phyloP scores from a whole-genome alignment of 176 grass and related monocot species.

The Bromus sterilis region DNA sequence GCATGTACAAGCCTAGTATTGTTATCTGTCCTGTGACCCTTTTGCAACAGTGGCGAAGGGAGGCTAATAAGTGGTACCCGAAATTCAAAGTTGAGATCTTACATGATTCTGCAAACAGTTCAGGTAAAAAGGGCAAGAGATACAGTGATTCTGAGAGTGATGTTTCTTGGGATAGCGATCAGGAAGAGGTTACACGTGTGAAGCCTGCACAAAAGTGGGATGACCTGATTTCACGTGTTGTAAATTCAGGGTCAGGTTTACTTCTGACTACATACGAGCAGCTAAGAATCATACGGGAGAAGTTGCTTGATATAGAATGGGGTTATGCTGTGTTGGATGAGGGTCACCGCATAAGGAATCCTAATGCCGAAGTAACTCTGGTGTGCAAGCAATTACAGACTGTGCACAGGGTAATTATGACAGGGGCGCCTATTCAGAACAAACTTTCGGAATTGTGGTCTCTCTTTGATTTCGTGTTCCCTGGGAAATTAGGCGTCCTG shows the following conservation, averaged over 20 bases:
- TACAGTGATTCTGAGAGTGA: constrained; percentile 73
- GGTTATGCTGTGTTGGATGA: constrained; percentile 91
- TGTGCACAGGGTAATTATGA: constrained; percentile 89
- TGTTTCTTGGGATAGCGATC: constrained; percentile 46
- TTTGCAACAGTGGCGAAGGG: constrained; percentile 79
- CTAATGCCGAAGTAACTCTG: constrained; percentile 91
- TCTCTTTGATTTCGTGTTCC: constrained; percentile 98
- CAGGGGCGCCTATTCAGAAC: constrained; percentile 95
- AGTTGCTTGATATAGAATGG: constrained; percentile 80
- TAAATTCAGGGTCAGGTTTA: constrained; percentile 73
- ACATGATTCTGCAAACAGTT: constrained; percentile 70
- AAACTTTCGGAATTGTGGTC: constrained; percentile 94
- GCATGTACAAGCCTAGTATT: constrained; percentile 78
- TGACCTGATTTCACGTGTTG: constrained; percentile 61
- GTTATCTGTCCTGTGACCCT: constrained; percentile 83
- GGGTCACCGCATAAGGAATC: constrained; percentile 92
- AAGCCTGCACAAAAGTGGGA: constrained; percentile 80
- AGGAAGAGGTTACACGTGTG: constrained; percentile 22
- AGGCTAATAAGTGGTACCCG: constrained; percentile 81
- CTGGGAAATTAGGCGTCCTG: constrained; percentile 89
- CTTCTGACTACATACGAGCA: constrained; percentile 95
- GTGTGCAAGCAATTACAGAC: constrained; percentile 94
- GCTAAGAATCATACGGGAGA: constrained; percentile 62
- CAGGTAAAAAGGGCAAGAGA: constrained; percentile 31
- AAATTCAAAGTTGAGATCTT: constrained; percentile 78